Base-by-base conservation (phyloP, 176 grass and related monocot species). In the Oryza brachyantha region DNA sequence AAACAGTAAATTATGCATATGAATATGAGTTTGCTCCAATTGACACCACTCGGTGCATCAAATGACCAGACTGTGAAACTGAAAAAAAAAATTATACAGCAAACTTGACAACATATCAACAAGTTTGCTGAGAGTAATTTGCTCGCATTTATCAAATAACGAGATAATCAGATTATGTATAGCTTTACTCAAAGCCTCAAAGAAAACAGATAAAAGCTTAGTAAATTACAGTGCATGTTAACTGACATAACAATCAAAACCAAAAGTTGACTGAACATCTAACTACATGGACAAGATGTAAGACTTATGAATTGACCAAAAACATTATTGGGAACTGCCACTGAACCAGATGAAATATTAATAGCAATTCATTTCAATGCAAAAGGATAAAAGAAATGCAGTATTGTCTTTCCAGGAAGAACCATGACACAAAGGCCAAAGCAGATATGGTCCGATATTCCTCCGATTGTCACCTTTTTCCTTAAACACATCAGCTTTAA, bases 111-210 rank as follows among this genome's bases (percentile, higher is more conserved):
- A 40, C 3, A 31, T 38, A 50, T 82, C 66, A 78, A 82, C 42
- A 72, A 39, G 28, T n/a, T 83, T 77, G 63, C 16, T 31, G 25
- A 29, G 35, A 77, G 73, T 45, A 57, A 3, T 26, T 57, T 70
- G 45, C 58, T 83, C n/a, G 26, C 42, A 83, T 82, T 82, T 27
- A 81, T 28, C 29, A 86, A 76, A 61, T 69, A 39, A 22, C 13
- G 9, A 55, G 17, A 42, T 66, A 37, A 35, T 58, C 10, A 80
- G 28, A 64, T 40, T 70, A 77, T 34, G 57, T 21, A 42, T 71
- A 72, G 17, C 41, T 73, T 31, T 73, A n/a, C n/a, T n/a, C n/a
- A n/a, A n/a, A n/a, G n/a, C 50, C 22, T 72, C 29, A 66, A 66
- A 66, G 75, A 19, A 66, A 26, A 46, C 60, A 0, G 42, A 9